Evolutionary conservation across 352 stramenopile species (phyloP), one percentile per base, ranked within the genome.

Genomic region (Plasmopara muralis): DNA sequence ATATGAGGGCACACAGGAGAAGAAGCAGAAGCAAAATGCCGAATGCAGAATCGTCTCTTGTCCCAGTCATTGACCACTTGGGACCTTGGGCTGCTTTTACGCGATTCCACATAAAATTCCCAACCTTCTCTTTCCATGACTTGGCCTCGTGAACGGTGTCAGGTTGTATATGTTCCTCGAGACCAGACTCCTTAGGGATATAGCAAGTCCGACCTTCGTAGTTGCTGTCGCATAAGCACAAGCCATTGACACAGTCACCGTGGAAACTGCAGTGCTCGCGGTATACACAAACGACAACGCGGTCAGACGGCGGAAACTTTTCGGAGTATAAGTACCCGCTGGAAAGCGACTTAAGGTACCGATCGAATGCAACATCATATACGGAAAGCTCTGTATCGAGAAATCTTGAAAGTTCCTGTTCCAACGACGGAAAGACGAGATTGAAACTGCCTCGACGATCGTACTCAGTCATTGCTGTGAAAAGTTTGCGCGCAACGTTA

Each of bases 181-280:
- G 54, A 3, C 70, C 64, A 40, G 71, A 49, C 54, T 87, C 75
- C 40, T 81, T 83, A 5, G 79, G 82, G 10, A 93, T 73, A 57
- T 93, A 93, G 64, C 85, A 95, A 38, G 77, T 89, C 8, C 71
- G 53, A 9, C 85, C 85, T 67, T 89, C 81, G 44, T 86, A 95
- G 25, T 64, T 70, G 12, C 44, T 56, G 49, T 92, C 81, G 43
- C 85, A 95, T 6, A 62, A 60, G 57, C 85, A 95, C 53, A 66
- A 51, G 29, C 79, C 80, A 51, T 93, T 93, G 30, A 92, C 65
- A 51, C 85, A 95, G 60, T 91, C 77, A 38, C 85, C 85, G 42
- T 89, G 67, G 42, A 70, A 60, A 53, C 72, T 93, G 63, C 85
- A 95, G 56, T 93, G 77, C 31, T 89, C 81, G 14, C 83, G 78